Evolutionary conservation across 2,329 filamentous ascomycete genomes (phyloP), one percentile per base, ranked within the genome.

Genomic region (Colletotrichum sp.): DNA sequence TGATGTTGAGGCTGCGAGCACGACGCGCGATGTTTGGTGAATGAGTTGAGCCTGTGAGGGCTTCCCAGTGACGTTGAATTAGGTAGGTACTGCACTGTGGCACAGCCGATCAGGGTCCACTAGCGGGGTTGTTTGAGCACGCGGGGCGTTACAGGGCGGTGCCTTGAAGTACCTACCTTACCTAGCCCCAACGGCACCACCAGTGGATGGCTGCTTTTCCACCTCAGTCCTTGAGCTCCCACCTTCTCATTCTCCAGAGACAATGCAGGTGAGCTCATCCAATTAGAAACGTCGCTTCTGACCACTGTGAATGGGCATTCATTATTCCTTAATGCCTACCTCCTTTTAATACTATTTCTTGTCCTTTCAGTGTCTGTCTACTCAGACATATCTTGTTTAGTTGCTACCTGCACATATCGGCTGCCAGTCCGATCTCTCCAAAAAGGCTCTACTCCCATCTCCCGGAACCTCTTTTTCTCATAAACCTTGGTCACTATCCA

Each of bases 401-500:
- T 36, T 13, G 21, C 21, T 24, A 75, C 67, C 26, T 76, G 66
- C 26, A 34, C 24, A 52, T 71, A 71, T 16, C 36, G 71, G 7
- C 24, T 26, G 12, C 8, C 13, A 8, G 58, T 63, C 30, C 63
- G 71, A 36, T 58, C 32, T 60, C 71, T 76, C 74, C 71, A 76
- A 43, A 75, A 71, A 9, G 74, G 74, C 74, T 76, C 74, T 8
- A 76, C 66, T 21, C 74, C 74, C 74, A 76, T 76, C 60, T 76
- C 75, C n/a, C 34, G 72, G 58, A 83, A 83, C 38, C 82, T 78
- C 72, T 78, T 69, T 34, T 79, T 18, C 52, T 75, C 70, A 75
- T 82, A 67, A 18, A 72, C 57, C 64, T 75, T 71, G 24, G 74
- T 75, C 48, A 74, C 68, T n/a, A 72, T 66, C 77, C 74, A 78